Conservation (phyloP, 108 stramenopile species). For the Cyclotella cryptica region DNA sequence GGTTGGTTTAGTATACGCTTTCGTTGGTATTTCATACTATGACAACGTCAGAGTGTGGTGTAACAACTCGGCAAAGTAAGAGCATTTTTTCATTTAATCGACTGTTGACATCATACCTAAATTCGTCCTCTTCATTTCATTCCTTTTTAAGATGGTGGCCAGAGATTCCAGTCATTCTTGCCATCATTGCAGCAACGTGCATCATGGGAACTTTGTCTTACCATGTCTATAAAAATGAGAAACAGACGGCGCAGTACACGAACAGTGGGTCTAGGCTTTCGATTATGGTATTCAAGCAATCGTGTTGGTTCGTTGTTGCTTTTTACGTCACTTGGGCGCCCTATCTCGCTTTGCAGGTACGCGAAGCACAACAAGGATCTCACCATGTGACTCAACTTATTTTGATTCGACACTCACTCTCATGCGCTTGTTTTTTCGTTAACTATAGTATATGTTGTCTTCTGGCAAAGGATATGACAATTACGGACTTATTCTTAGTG, state of each 20-base stretch:
- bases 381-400: not conserved
- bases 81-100: not conserved
- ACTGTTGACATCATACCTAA: not conserved
- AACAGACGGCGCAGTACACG: not conserved
- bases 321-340: not conserved
- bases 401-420: not conserved
- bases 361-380: not conserved
- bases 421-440: not conserved
- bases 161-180: not conserved
- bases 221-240: not conserved
- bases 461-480: not conserved
- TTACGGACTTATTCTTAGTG: not conserved
- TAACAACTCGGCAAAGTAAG: no score
- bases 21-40: not conserved
- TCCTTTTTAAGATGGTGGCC: not conserved
- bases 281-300: not conserved
- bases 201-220: not conserved
- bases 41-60: no score
- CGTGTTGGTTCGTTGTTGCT: not conserved
- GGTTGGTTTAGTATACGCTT: no score
- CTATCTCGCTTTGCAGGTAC: not conserved
- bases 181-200: not conserved
- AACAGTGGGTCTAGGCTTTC: not conserved
- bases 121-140: not conserved
- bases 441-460: not conserved